These are phyloP conservation scores for Pharus latifolius DNA, from an alignment of 176 grass and related monocot species.

Conservation along the genomic window DNA sequence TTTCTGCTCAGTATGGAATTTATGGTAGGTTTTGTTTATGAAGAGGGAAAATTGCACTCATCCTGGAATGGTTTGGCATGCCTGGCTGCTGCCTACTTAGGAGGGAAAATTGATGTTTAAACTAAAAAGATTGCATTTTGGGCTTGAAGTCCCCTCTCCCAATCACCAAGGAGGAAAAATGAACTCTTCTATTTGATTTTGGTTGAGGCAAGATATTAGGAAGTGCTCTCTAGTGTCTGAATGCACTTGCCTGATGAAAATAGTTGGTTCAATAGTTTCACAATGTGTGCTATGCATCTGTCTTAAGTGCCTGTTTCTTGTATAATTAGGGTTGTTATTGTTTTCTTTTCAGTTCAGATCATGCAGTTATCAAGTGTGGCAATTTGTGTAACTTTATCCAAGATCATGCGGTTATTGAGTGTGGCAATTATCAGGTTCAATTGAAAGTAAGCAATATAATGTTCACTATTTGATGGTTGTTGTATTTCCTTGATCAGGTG, in stretches of 20 bases:
- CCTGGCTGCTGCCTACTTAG: not conserved
- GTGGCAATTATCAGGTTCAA: not conserved
- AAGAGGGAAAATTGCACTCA: not conserved
- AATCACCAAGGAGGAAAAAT: not conserved
- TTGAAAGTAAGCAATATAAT: not conserved
- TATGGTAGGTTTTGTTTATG: not conserved
- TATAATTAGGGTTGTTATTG: not conserved
- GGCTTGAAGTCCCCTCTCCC: not conserved
- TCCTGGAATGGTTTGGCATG: not conserved
- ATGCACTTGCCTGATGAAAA: not conserved
- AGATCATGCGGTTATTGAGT: not conserved
- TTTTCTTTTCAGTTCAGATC: not conserved
- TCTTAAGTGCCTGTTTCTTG: not conserved
- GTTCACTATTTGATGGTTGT: not conserved
- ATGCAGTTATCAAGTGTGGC: not conserved
- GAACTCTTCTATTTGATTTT: not conserved
- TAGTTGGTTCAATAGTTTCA: not conserved
- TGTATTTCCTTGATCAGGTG: conserved; percentile 30
- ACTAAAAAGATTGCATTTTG: not conserved
- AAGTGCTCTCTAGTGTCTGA: not conserved
- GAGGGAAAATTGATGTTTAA: not conserved
- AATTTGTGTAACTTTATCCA: not conserved
- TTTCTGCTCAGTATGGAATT: not conserved
- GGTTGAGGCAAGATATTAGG: not conserved
- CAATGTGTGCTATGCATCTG: not conserved